Evolutionary conservation across 164 flowering plant species (phyloP).

Genomic region (Annona squamosa): DNA sequence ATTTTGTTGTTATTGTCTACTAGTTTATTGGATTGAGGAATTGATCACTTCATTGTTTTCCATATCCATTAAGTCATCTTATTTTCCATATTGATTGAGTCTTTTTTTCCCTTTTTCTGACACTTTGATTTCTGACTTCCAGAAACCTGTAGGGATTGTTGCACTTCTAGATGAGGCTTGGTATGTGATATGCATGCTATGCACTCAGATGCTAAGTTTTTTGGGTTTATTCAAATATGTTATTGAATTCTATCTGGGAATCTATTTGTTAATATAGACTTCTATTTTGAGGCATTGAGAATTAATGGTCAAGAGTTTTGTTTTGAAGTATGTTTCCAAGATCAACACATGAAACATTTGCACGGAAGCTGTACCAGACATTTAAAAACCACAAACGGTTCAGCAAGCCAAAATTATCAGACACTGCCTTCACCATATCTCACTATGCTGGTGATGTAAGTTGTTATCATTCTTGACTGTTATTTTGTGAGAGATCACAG

Average conservation of each 20-base stretch:
- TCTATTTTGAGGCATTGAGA: constrained; percentile 4
- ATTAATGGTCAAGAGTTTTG: constrained; percentile 18
- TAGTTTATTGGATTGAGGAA: too few species aligned
- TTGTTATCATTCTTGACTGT: constrained; percentile 4
- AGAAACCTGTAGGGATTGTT: constrained; percentile 98
- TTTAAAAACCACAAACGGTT: constrained; percentile 81
- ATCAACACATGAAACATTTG: constrained; percentile 96
- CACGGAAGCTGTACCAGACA: constrained; percentile 90
- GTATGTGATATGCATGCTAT: constrained; percentile 48
- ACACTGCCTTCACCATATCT: constrained; percentile 82
- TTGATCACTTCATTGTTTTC: too few species aligned
- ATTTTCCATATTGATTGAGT: neutral
- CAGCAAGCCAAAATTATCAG: constrained; percentile 88
- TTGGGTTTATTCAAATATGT: neutral
- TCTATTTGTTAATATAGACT: neutral
- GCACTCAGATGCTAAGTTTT: neutral
- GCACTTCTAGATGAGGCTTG: constrained; percentile 98
- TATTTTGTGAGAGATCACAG: neutral
- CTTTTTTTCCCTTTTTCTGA: neutral
- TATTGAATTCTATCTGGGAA: neutral
- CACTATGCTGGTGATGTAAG: constrained; percentile 99
- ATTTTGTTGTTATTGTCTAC: too few species aligned
- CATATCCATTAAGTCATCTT: too few species aligned
- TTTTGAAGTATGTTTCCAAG: constrained; percentile 92
- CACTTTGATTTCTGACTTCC: constrained; percentile 19